phyloP scores from a whole-genome alignment of 106 monocot genomes.

The Dendrobium officinale region DNA sequence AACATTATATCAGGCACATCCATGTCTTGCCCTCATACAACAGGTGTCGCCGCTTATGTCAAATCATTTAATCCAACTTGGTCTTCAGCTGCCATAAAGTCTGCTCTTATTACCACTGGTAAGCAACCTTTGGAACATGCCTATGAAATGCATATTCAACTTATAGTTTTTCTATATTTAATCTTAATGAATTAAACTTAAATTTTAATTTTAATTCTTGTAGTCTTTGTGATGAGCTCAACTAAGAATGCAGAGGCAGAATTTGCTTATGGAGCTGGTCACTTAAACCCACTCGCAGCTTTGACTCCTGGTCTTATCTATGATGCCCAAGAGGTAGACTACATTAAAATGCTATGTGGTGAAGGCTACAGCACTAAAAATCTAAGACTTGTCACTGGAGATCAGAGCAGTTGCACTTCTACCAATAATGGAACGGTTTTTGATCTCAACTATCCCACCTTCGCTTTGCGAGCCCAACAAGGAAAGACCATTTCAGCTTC shows the following conservation, averaged over 20 bases:
- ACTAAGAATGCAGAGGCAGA: conserved; percentile 6
- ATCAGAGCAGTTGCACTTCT: conserved; percentile 6
- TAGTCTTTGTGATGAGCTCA: conserved; percentile 12
- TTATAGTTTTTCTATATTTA: no score
- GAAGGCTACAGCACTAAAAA: conserved; percentile 12
- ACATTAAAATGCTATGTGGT: conserved; percentile 13
- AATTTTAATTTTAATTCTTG: neutral
- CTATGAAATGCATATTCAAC: no score
- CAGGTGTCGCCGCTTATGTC: conserved; percentile 21
- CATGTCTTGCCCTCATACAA: conserved; percentile 36
- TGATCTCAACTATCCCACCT: conserved; percentile 19
- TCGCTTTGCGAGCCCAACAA: conserved; percentile 1
- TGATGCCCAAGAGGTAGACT: conserved; percentile 14
- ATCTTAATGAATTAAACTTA: no score
- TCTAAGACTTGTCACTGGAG: conserved; percentile 12
- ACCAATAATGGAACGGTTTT: conserved; percentile 6
- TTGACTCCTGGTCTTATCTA: conserved; percentile 13
- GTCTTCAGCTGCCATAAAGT: conserved; percentile 28
- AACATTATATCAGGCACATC: conserved; percentile 43
- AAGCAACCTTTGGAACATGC: neutral
- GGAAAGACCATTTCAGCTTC: neutral
- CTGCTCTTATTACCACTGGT: conserved; percentile 39
- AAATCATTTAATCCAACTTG: conserved; percentile 31
- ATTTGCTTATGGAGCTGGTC: conserved; percentile 19
- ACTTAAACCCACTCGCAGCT: conserved; percentile 16